These are phyloP conservation scores for Guadua angustifolia DNA, from an alignment of 176 grass and related monocot genomes.

Conservation along the genomic window DNA sequence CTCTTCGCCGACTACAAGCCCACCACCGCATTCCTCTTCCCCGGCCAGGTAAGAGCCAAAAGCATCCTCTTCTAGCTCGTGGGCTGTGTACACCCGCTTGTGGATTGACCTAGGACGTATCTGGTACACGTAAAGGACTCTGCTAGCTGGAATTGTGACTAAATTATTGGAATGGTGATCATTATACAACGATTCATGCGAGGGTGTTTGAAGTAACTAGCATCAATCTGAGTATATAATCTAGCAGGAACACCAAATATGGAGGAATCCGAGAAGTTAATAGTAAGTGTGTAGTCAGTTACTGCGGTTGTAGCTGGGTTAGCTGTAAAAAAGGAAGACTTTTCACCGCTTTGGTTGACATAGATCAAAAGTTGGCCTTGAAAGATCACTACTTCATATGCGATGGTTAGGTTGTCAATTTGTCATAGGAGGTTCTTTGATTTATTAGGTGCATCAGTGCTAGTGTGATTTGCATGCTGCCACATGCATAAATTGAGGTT, in stretches of 20 bases:
- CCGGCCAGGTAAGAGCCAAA: slow-evolving; percentile 72
- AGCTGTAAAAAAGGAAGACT: background rate
- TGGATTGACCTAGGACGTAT: background rate
- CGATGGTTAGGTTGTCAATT: slow-evolving; percentile 1
- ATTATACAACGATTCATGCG: background rate
- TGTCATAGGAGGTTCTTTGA: background rate
- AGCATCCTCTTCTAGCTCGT: slow-evolving; percentile 23
- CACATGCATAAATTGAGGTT: background rate
- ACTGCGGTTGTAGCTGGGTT: background rate
- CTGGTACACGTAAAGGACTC: background rate
- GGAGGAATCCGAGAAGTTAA: background rate
- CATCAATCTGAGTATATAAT: background rate
- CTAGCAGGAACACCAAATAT: background rate
- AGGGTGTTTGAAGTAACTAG: slow-evolving; percentile 1
- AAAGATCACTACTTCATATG: background rate
- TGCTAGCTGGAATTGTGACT: background rate
- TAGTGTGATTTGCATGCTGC: background rate
- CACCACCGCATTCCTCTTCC: slow-evolving; percentile 84
- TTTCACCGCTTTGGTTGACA: slow-evolving; percentile 27
- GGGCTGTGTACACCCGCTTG: background rate
- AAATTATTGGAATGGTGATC: background rate
- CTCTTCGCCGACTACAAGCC: slow-evolving; percentile 86
- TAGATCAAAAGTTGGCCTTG: background rate
- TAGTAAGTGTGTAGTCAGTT: background rate
- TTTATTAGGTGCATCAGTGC: background rate